Evolutionary conservation across 2,329 filamentous ascomycete species (phyloP).

Genomic region (Penicillium italicum): DNA sequence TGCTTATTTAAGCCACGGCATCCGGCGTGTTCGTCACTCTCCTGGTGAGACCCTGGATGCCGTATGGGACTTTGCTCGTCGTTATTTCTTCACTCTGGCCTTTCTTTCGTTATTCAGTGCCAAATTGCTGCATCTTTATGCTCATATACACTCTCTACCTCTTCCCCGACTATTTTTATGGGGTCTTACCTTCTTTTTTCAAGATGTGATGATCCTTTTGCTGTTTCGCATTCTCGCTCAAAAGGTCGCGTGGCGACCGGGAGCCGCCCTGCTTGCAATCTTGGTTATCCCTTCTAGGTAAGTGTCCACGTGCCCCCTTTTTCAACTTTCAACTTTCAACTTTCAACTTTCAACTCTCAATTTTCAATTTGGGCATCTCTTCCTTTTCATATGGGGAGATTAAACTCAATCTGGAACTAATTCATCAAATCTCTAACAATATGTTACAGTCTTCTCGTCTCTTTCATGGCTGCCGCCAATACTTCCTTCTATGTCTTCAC

Average conservation of each 20-base stretch:
- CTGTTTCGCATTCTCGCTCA: conserved; percentile 24
- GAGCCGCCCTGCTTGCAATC: conserved; percentile 19
- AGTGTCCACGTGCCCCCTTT: conserved; percentile 4
- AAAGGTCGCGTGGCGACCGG: conserved; percentile 20
- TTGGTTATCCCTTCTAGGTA: conserved; percentile 31
- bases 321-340: too few species aligned
- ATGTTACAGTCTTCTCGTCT: conserved; percentile 26
- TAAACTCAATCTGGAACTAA: too few species aligned
- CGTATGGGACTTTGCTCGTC: conserved; percentile 29
- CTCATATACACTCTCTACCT: conserved; percentile 27
- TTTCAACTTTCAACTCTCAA: too few species aligned
- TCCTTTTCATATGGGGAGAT: too few species aligned
- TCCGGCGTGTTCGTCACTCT: conserved; percentile 10
- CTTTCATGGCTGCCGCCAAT: conserved; percentile 34
- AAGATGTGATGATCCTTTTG: conserved; percentile 28
- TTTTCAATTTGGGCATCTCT: too few species aligned
- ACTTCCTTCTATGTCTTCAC: conserved; percentile 34
- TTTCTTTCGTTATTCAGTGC: conserved; percentile 27
- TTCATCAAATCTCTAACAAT: background rate
- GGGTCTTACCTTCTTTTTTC: conserved; percentile 31
- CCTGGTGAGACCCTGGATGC: conserved; percentile 18
- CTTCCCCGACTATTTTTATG: conserved; percentile 23
- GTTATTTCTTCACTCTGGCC: conserved; percentile 31
- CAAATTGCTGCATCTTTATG: conserved; percentile 28
- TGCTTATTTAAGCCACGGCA: conserved; percentile 10